Conservation (phyloP, 768 basidiomycete genomes). For the Dacryopinax spathularia region DNA sequence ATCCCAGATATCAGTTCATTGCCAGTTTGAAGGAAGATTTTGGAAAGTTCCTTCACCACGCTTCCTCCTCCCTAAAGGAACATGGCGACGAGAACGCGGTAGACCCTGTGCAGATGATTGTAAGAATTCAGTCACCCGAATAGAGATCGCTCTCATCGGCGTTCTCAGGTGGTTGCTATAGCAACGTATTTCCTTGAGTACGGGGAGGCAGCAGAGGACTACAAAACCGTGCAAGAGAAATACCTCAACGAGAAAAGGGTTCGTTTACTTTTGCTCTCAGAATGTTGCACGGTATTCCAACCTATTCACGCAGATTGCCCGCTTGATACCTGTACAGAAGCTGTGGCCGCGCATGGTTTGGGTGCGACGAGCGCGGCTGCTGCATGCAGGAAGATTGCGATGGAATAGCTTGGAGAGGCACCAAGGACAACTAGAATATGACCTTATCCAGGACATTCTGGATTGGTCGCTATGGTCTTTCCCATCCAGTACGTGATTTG, state of each 20-base stretch:
- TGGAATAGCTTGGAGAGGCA: conserved; percentile 64
- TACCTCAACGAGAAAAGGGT: conserved; percentile 10
- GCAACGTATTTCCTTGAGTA: conserved; percentile 62
- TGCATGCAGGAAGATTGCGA: conserved; percentile 46
- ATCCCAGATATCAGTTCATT: conserved; percentile 53
- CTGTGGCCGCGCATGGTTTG: conserved; percentile 62
- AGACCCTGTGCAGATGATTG: conserved; percentile 63
- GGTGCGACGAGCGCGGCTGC: conserved; percentile 43
- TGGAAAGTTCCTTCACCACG: conserved; percentile 53
- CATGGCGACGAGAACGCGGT: conserved; percentile 72
- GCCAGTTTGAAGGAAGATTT: conserved; percentile 43
- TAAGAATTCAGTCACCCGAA: conserved; percentile 20
- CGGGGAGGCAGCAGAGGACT: conserved; percentile 31
- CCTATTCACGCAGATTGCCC: conserved; percentile 16
- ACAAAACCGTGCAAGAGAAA: conserved; percentile 8
- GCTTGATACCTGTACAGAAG: conserved; percentile 57
- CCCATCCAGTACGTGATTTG: conserved; percentile 29
- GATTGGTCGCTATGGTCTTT: conserved; percentile 73
- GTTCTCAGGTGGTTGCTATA: conserved; percentile 44
- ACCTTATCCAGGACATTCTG: conserved; percentile 52
- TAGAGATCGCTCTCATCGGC: background rate
- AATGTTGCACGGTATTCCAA: conserved; percentile 12
- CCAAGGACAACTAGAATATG: conserved; percentile 44
- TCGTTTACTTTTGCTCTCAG: conserved; percentile 7
- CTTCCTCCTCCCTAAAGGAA: conserved; percentile 49